Base-by-base conservation (phyloP, 345 rosid genomes). In the Eucalyptus cladocalyx region DNA sequence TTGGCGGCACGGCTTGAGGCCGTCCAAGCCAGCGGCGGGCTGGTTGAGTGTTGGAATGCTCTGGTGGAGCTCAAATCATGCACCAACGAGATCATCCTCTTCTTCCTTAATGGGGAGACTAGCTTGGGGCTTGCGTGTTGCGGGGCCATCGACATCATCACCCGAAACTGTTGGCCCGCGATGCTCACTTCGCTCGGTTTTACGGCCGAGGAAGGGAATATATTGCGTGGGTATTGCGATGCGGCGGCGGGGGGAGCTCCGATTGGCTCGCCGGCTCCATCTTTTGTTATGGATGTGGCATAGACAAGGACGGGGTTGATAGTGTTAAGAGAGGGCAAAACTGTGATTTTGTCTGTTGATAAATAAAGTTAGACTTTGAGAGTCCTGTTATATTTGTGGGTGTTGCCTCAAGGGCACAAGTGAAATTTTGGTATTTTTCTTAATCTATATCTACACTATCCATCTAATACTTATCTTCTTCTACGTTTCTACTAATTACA, bases 101-200 rank as follows among this genome's bases (percentile, higher is more conserved):
- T 93, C 91, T 93, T 97, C 92, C 91, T 96, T 6, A 93, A 95
- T 24, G 99, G 97, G 3, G 91, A 94, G 89, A 90, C 97, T 23
- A 89, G 88, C 87, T 91, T 97, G 15, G 97, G 96, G 7, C 91
- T 90, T 2, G 91, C 87, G 11, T 97, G 99, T 87, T 97, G 99
- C 43, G 88, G 89, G 13, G 94, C 97, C 56, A 93, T 96, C 24
- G 94, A 92, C 5, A 86, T 93, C 32, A 94, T 96, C 4, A 95
- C 95, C 2, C 93, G 88, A 16, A 89, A 92, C 37, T 97, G 99
- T 89, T 97, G 99, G 99, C 99, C 99, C 5, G 91, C 96, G 1
- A 95, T 97, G 98, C 95, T 96, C 34, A 92, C 94, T 62, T 95
- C 98, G 47, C 92, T 95, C 9, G 97, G 99, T 3, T 95, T 96